A percentile compares a stretch with the other conserved stretches of the same genome.
phyloP scores from a whole-genome alignment of 2,329 filamentous ascomycete species.

The Cercospora citrullina region DNA sequence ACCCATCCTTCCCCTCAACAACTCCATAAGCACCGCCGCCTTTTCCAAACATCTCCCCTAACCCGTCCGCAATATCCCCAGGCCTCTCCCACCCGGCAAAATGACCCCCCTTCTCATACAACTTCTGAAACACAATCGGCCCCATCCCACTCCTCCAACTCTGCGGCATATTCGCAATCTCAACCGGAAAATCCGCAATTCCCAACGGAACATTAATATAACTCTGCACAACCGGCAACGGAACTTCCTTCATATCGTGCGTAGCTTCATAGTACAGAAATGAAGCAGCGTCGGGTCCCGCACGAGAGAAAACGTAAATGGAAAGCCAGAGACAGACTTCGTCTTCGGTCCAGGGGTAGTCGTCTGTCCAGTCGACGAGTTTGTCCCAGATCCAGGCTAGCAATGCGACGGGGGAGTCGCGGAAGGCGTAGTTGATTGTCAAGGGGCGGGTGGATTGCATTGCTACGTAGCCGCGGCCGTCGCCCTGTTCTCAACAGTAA shows the following conservation, averaged over 20 bases:
- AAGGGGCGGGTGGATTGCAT: conserved; percentile 68
- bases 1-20: conserved; percentile 16
- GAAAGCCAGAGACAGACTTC: conserved; percentile 73
- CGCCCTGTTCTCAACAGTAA: conserved; percentile 25
- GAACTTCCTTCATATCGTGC: conserved; percentile 42
- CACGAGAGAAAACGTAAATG: conserved; percentile 69
- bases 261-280: conserved; percentile 71
- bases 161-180: conserved; percentile 51
- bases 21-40: conserved; percentile 22
- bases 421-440: conserved; percentile 67
- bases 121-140: conserved; percentile 57
- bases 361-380: conserved; percentile 72
- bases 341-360: conserved; percentile 71
- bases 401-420: conserved; percentile 65
- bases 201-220: conserved; percentile 55
- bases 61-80: conserved; percentile 18
- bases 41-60: conserved; percentile 26
- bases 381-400: conserved; percentile 82
- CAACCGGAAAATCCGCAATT: conserved; percentile 58
- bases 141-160: conserved; percentile 58
- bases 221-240: conserved; percentile 40
- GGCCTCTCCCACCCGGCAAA: conserved; percentile 55
- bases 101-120: conserved; percentile 56
- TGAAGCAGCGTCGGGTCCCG: conserved; percentile 65
- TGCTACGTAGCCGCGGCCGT: conserved; percentile 60